A percentile compares a stretch with the other conserved stretches of the same genome.
These are phyloP conservation scores for Crithidia expoeki DNA, from an alignment of 208 protist genomes.

Conservation along the genomic window DNA sequence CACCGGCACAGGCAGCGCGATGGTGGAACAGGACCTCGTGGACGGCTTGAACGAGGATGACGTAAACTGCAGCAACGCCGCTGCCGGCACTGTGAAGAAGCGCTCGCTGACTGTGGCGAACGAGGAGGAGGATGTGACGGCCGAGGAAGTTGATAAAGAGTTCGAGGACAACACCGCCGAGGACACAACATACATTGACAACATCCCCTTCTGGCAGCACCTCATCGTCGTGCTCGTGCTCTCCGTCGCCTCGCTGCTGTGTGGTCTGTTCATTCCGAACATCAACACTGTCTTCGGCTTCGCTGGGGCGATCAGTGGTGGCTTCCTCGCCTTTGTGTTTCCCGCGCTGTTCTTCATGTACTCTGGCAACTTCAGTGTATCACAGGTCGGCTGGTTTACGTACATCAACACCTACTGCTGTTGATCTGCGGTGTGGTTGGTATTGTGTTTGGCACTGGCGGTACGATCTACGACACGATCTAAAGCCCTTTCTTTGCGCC, in stretches of 20 bases:
- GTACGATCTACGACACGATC: slow-evolving; percentile 40
- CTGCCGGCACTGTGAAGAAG: too few relatives aligned
- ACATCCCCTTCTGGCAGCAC: slow-evolving; percentile 49
- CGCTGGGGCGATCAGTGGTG: slow-evolving; percentile 56
- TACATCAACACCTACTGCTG: slow-evolving; percentile 61
- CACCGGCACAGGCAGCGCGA: not conserved
- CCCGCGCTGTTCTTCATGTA: slow-evolving; percentile 69
- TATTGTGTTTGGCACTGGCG: slow-evolving; percentile 39
- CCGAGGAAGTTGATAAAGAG: slow-evolving; percentile 4
- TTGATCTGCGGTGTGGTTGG: slow-evolving; percentile 45
- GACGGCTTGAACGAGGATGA: slow-evolving; percentile 4
- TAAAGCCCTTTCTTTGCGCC: too few relatives aligned
- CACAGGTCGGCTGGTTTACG: slow-evolving; percentile 46
- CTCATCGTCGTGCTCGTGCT: slow-evolving; percentile 37
- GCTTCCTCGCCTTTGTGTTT: slow-evolving; percentile 65
- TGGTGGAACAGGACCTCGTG: not conserved
- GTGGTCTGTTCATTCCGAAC: slow-evolving; percentile 75
- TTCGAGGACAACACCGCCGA: slow-evolving; percentile 14
- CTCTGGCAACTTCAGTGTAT: slow-evolving; percentile 48
- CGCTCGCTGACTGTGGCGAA: too few relatives aligned
- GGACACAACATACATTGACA: slow-evolving; percentile 46
- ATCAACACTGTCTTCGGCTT: slow-evolving; percentile 74
- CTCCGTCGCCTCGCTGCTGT: slow-evolving; percentile 44
- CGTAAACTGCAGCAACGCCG: not conserved
- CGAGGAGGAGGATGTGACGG: not conserved